Base-by-base conservation (phyloP, 2,329 filamentous ascomycete species). In the Trichophyton benhamiae region DNA sequence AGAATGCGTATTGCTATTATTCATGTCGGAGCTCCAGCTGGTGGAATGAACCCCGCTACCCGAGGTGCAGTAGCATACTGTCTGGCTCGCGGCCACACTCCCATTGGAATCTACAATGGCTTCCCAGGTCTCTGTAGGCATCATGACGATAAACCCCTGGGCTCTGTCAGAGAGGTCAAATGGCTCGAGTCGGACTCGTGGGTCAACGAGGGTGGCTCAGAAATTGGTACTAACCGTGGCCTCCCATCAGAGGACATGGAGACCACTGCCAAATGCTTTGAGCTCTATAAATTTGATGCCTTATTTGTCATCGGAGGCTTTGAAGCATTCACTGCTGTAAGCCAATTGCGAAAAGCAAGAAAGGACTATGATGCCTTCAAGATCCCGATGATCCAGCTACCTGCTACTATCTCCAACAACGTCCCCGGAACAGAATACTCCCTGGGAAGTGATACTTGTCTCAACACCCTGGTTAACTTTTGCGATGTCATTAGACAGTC, bases 351-450 rank as follows among this genome's bases (percentile, higher is more conserved):
- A 67, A 84, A 89, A 77, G 91, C 87, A 13, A 82, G 91, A 61
- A 82, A 84, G 41, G 77, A 89, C 64, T 96, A 88, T 75, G 85
- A 89, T 9, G 87, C 88, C 0, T 88, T 99, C 71, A 91, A 89
- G 74, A 96, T 99, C 65, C 94, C 94, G 20, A 89, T 97, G 81
- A 83, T 87, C 60, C 82, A 96, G 48, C 81, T 99, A 27, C 94
- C 94, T 0, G 94, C 94, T n/a, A 99, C 94, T 8, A 92, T 99
- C 68, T 96, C 90, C 66, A 99, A 99, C 81, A 99, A 99, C 73
- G 94, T 99, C 3, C 94, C 94, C 0, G 94, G 94, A 44, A 96
- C 92, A 0, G 94, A 99, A 75, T 97, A 96, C 78, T 96, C 91
- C 1, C 84, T 99, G 53, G 94, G 94, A 49, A 96, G 91, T 36